A percentile compares a stretch with the other conserved stretches of the same genome.
phyloP scores from a whole-genome alignment of 169 alveolate species.

The Perkinsus chesapeaki region DNA sequence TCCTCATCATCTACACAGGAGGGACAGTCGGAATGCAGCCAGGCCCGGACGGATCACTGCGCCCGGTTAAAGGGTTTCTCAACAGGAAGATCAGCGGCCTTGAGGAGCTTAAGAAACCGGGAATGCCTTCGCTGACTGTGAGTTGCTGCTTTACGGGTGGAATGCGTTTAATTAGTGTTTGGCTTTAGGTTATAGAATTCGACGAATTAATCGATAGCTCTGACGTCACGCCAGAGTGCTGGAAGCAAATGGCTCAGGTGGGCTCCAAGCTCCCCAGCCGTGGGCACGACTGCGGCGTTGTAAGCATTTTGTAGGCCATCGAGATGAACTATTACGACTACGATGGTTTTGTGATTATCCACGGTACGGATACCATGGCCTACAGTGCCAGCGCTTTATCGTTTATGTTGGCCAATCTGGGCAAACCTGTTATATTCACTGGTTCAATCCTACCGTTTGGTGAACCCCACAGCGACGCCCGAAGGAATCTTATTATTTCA shows the following conservation, averaged over 20 bases:
- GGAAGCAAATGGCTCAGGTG: background rate
- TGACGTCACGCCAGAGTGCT: background rate
- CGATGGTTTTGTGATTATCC: slow-evolving; percentile 60
- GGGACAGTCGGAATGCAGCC: background rate
- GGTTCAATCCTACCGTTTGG: slow-evolving; percentile 66
- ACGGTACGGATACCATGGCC: slow-evolving; percentile 90
- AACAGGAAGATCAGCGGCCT: background rate
- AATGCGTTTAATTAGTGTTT: background rate
- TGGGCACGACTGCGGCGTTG: background rate
- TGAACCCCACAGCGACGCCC: slow-evolving; percentile 66
- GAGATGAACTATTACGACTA: background rate
- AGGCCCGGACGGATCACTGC: background rate
- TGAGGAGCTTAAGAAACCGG: background rate
- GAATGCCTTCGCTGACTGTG: background rate
- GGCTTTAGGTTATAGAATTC: background rate
- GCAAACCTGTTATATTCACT: slow-evolving; percentile 75
- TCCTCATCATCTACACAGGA: background rate
- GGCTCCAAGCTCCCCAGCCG: background rate
- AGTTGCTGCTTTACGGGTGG: too few species aligned
- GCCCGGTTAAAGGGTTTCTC: background rate
- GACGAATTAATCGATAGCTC: background rate
- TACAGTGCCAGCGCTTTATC: slow-evolving; percentile 81
- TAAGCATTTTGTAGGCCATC: background rate
- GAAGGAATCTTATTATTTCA: slow-evolving; percentile 65
- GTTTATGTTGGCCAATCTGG: slow-evolving; percentile 74